Evolutionary conservation across 2,329 filamentous ascomycete genomes (phyloP), one percentile per base, ranked within the genome.

Genomic region (Sphaerulina vaccinii): DNA sequence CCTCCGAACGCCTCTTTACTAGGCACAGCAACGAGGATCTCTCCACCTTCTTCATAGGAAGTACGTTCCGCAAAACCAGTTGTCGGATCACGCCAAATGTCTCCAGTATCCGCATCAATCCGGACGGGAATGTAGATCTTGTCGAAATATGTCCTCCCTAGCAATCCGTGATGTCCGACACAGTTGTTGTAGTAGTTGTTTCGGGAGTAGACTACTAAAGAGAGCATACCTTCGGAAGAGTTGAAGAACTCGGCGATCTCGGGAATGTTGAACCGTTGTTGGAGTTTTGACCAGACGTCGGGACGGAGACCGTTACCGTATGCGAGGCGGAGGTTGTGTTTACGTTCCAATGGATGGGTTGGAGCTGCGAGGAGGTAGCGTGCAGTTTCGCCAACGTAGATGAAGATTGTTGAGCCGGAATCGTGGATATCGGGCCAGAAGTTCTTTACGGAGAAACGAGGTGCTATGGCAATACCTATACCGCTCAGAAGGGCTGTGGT

Each of bases 331-430:
- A 86, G 75, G 3, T 70, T 71, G 69, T 87, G 84, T 9, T 79
- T 70, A 50, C 71, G 75, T 65, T 86, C 83, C 5, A 81, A 75
- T 0, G 81, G 75, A 18, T 79, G 80, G 0, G 80, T 79, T 1
- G 86, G 85, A 1, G 80, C 80, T 1, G 85, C 83, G 11, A 90
- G 77, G 1, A 90, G 76, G 59, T 90, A 91, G 0, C 87, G 79
- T 5, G 86, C 80, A 0, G 85, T 88, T 66, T 90, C 87, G 62
- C 87, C 87, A 1, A 91, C 87, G 64, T 90, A 91, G 19, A 87
- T 81, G 61, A 90, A 87, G 63, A 80, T 79, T 0, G 86, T 90
- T 0, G 86, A 79, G 19, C 78, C 71, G 0, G 82, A 84, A 52
- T 84, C 83, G 39, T 84, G 79, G 19, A 90, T 75, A 56, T 90